phyloP scores from a whole-genome alignment of 495 filamentous ascomycete species.

The Tirmania nivea region DNA sequence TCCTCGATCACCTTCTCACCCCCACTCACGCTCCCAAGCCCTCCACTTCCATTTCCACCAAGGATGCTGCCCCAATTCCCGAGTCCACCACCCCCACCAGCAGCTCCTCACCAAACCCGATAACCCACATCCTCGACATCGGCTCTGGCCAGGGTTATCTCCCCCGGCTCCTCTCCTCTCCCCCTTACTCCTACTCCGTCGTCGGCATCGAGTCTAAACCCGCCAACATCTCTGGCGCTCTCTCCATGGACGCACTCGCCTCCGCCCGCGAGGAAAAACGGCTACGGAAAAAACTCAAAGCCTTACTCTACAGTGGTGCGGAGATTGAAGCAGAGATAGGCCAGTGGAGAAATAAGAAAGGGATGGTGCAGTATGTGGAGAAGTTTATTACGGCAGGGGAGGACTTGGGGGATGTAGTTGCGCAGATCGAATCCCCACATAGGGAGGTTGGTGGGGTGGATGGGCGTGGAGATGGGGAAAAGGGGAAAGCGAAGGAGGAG shows the following conservation, averaged over 20 bases:
- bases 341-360: conserved; percentile 23
- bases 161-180: conserved; percentile 65
- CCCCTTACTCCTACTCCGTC: conserved; percentile 57
- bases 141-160: conserved; percentile 93
- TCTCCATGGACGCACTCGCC: conserved; percentile 56
- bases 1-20: conserved; percentile 29
- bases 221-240: conserved; percentile 66
- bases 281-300: conserved; percentile 26
- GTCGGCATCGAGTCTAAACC: conserved; percentile 77
- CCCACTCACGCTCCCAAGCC: neutral
- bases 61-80: too few species aligned
- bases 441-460: neutral
- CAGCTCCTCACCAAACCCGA: conserved; percentile 18
- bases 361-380: conserved; percentile 47
- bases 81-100: neutral
- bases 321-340: conserved; percentile 18
- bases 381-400: conserved; percentile 32
- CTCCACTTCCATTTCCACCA: too few species aligned
- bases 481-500: conserved; percentile 1
- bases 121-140: conserved; percentile 86
- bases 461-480: neutral
- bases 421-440: neutral
- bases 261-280: conserved; percentile 44
- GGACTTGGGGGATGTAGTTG: conserved; percentile 35
- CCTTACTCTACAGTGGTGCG: neutral